Percentiles rank a stretch among this genome's conserved stretches.
Evolutionary conservation across 192 early-diverging fungal genomes (phyloP).

Genomic region (Coemansia sp.): DNA sequence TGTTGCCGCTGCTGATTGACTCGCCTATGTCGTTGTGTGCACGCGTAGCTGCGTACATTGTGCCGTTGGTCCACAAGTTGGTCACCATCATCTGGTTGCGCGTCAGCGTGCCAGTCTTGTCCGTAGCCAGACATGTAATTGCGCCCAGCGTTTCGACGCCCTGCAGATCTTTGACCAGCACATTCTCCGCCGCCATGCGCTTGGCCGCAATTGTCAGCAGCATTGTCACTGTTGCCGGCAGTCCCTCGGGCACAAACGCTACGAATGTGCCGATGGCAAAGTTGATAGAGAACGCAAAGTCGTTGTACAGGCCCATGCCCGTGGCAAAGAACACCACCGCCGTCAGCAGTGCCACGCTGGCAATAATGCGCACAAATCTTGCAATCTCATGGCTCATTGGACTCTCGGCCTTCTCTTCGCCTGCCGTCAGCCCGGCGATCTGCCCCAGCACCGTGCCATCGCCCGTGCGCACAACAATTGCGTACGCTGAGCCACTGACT

Average conservation of each 20-base stretch:
- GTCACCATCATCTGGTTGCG: slow-evolving; percentile 96
- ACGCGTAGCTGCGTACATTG: slow-evolving; percentile 63
- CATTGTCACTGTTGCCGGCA: slow-evolving; percentile 92
- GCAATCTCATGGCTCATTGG: slow-evolving; percentile 79
- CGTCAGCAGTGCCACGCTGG: slow-evolving; percentile 71
- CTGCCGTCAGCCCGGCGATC: slow-evolving; percentile 82
- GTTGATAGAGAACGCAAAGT: slow-evolving; percentile 71
- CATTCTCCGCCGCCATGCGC: slow-evolving; percentile 85
- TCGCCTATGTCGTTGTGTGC: slow-evolving; percentile 48
- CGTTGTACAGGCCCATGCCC: slow-evolving; percentile 59
- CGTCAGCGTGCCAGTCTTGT: slow-evolving; percentile 97
- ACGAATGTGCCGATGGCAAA: slow-evolving; percentile 90
- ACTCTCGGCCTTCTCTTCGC: slow-evolving; percentile 71
- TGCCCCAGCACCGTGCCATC: slow-evolving; percentile 94
- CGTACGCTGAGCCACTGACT: slow-evolving; percentile 84
- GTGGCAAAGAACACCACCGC: slow-evolving; percentile 84
- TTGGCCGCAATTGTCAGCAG: slow-evolving; percentile 93
- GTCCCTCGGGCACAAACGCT: slow-evolving; percentile 91
- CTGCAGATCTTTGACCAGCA: slow-evolving; percentile 93
- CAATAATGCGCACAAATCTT: slow-evolving; percentile 82
- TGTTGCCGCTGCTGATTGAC: slow-evolving; percentile 54
- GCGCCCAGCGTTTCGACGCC: slow-evolving; percentile 97
- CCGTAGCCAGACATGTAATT: slow-evolving; percentile 93
- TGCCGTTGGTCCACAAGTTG: slow-evolving; percentile 80
- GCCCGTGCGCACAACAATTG: slow-evolving; percentile 90